Conservation (phyloP, 345 rosid species). For the Rhodamnia rubescens region DNA sequence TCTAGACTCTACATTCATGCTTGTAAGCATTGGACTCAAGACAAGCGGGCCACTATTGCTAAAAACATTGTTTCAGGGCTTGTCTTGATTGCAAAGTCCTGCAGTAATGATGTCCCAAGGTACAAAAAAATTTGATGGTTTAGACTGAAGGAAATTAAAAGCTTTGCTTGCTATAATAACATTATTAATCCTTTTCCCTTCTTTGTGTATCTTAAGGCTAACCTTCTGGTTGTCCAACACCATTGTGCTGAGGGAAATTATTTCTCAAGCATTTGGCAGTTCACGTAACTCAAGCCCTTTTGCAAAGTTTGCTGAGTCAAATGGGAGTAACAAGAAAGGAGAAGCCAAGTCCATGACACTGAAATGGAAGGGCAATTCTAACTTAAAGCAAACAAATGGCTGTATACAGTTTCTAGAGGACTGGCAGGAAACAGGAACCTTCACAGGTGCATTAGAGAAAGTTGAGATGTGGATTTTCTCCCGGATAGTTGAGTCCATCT, state of each 20-base stretch:
- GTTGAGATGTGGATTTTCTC: slow-evolving; percentile 89
- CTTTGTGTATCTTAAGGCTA: slow-evolving; percentile 40
- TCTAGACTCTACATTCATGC: slow-evolving; percentile 89
- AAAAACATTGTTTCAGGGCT: slow-evolving; percentile 81
- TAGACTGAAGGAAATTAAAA: background rate
- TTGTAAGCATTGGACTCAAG: slow-evolving; percentile 64
- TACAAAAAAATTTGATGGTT: slow-evolving; percentile 2
- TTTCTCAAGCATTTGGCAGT: slow-evolving; percentile 67
- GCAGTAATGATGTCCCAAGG: slow-evolving; percentile 95
- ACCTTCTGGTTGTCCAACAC: slow-evolving; percentile 91
- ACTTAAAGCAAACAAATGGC: slow-evolving; percentile 25
- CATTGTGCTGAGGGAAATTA: slow-evolving; percentile 67
- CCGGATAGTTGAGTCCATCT: slow-evolving; percentile 81
- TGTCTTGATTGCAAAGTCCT: slow-evolving; percentile 71
- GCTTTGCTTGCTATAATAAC: background rate
- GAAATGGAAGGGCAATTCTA: slow-evolving; percentile 37
- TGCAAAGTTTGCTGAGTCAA: slow-evolving; percentile 31
- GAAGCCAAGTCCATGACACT: slow-evolving; percentile 19
- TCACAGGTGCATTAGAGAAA: slow-evolving; percentile 61
- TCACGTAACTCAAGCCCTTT: slow-evolving; percentile 25
- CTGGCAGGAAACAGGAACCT: slow-evolving; percentile 94
- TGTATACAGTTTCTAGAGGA: slow-evolving; percentile 41
- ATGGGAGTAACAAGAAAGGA: slow-evolving; percentile 31
- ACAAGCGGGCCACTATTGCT: slow-evolving; percentile 66
- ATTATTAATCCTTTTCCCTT: background rate